Percentiles rank a stretch among this genome's conserved stretches.
Conservation (phyloP, 1,284 basidiomycete genomes). For the Fomitopsis schrenkii region DNA sequence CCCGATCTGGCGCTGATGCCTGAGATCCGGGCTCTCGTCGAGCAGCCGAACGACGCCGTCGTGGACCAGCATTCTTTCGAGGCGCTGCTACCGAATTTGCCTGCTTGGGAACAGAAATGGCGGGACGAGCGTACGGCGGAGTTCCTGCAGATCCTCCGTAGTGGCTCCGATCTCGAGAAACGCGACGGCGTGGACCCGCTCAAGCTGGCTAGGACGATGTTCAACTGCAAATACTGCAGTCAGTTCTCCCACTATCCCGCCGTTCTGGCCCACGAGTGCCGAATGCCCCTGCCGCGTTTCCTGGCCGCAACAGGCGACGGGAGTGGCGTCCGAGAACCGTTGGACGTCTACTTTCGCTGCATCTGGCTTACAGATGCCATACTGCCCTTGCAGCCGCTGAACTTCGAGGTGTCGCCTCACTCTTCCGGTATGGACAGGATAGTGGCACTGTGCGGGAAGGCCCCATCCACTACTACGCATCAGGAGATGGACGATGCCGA, state of each 20-base stretch:
- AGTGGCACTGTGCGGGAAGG: conserved; percentile 1
- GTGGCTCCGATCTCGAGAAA: too few relatives aligned
- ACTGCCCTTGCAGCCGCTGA: background rate
- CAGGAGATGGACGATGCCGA: conserved; percentile 3
- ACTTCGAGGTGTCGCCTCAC: background rate
- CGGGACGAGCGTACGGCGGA: background rate
- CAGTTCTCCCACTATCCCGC: too few relatives aligned
- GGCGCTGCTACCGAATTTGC: background rate
- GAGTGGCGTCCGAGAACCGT: too few relatives aligned
- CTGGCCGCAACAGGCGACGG: too few relatives aligned
- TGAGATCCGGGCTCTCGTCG: background rate
- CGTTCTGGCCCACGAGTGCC: too few relatives aligned
- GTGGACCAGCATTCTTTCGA: background rate
- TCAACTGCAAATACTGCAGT: too few relatives aligned
- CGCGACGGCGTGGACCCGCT: too few relatives aligned
- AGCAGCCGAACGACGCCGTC: background rate
- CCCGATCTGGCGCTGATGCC: conserved; percentile 3
- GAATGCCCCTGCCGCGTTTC: too few relatives aligned
- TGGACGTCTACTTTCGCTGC: too few relatives aligned
- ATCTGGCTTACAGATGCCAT: background rate
- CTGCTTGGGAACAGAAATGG: background rate
- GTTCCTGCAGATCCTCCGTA: background rate
- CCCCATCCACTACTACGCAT: background rate
- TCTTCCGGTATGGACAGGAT: background rate
- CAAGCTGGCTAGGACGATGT: too few relatives aligned